Percentiles rank a stretch among this genome's conserved stretches.
Evolutionary conservation across 2,329 filamentous ascomycete species (phyloP).

Genomic region (Xenosphaeropsis pyriputrescens): DNA sequence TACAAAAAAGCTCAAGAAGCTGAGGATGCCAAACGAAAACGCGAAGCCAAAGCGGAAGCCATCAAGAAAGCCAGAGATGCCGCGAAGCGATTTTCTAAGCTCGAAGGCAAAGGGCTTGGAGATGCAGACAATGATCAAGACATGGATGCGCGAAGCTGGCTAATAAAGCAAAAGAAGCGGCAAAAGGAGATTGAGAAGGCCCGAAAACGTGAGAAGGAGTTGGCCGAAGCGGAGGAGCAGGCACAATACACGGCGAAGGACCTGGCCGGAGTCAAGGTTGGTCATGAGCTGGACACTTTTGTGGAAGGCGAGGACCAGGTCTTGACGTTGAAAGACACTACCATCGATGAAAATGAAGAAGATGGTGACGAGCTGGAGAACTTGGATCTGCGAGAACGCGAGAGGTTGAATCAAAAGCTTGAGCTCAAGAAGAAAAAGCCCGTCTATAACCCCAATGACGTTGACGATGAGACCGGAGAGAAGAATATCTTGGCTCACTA

Average conservation of each 20-base stretch:
- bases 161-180: conserved; percentile 80
- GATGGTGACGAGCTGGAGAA: conserved; percentile 87
- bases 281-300: conserved; percentile 71
- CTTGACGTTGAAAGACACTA: conserved; percentile 84
- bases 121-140: conserved; percentile 54
- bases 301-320: conserved; percentile 77
- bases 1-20: conserved; percentile 51
- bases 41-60: conserved; percentile 66
- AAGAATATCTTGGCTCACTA: conserved; percentile 73
- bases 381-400: conserved; percentile 52
- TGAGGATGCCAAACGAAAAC: conserved; percentile 62
- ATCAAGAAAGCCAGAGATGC: conserved; percentile 80
- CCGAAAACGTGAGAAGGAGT: conserved; percentile 57
- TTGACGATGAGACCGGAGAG: conserved; percentile 47
- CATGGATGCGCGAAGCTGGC: conserved; percentile 71
- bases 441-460: conserved; percentile 72
- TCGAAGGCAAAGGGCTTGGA: conserved; percentile 75
- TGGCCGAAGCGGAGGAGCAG: conserved; percentile 60
- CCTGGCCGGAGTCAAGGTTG: conserved; percentile 80
- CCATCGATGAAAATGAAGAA: conserved; percentile 70
- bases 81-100: conserved; percentile 57
- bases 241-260: conserved; percentile 77
- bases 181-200: conserved; percentile 81
- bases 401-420: conserved; percentile 60
- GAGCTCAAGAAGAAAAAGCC: conserved; percentile 83